Evolutionary conservation across 331 rosid genomes (phyloP).

Genomic region (Phaseolus coccineus): DNA sequence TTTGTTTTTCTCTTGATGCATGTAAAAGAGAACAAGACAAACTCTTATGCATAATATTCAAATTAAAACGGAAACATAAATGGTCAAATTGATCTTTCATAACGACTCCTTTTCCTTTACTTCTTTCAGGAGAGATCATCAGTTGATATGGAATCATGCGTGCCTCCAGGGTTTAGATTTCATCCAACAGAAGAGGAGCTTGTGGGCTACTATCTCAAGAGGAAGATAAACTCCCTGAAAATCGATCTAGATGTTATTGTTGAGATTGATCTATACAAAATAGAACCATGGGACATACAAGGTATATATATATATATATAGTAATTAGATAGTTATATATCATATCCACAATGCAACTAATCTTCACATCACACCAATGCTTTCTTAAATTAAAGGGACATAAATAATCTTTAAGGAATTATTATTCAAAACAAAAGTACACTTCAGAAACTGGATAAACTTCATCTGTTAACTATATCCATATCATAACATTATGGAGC

Average conservation of each 20-base stretch:
- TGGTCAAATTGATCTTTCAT: background rate
- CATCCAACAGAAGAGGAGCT: slow-evolving; percentile 96
- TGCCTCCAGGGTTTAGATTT: slow-evolving; percentile 95
- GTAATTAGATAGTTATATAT: background rate
- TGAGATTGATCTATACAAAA: slow-evolving; percentile 87
- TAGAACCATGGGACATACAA: slow-evolving; percentile 98
- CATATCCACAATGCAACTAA: background rate
- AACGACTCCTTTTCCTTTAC: background rate
- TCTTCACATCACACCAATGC: background rate
- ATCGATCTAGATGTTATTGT: slow-evolving; percentile 84
- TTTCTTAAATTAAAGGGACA: background rate
- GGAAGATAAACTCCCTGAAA: slow-evolving; percentile 75
- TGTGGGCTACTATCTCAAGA: slow-evolving; percentile 85
- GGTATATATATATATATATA: slow-evolving; percentile 48
- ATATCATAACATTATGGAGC: background rate
- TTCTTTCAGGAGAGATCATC: slow-evolving; percentile 53
- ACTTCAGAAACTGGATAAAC: slow-evolving; percentile 9
- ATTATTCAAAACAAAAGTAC: background rate
- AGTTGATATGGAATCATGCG: slow-evolving; percentile 81
- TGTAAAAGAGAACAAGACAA: slow-evolving; percentile 3
- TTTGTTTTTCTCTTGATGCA: background rate
- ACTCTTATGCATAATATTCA: slow-evolving; percentile 4
- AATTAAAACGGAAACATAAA: background rate
- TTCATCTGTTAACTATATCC: background rate
- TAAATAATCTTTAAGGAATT: background rate